Base-by-base conservation (phyloP, 768 basidiomycete genomes). In the Macrolepiota dolichaula region DNA sequence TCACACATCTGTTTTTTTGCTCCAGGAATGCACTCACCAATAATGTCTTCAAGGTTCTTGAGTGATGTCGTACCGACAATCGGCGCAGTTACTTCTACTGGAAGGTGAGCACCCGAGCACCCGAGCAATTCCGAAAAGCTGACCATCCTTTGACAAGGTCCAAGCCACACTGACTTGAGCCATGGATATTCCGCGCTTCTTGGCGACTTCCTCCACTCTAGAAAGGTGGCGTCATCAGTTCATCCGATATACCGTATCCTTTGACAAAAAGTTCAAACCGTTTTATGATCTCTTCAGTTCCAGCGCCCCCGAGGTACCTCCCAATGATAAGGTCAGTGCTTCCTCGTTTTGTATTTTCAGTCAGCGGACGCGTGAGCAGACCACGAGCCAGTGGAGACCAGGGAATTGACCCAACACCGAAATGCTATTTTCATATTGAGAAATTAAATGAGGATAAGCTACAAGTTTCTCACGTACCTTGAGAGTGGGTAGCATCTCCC, bases 311-410 rank as follows among this genome's bases (percentile, higher is more conserved):
- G 24, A 58, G 61, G 47, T 74, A 75, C 0, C 61, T 66, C 7
- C 63, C 59, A 35, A 72, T 59, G n/a, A 68, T 50, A 78, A 71
- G 44, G 65, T 84, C 81, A 1, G 70, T 72, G 27, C 67, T 66
- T 15, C 73, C 73, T 11, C 82, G 76, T 24, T 67, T 72, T 0
- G 81, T 82, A 54, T 77, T 72, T 51, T 73, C 67, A 6, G 63
- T 62, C 17, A 75, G 51, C 10, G 79, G 79, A 32, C 80, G 76
- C 11, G 80, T 76, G 25, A 84, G 70, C 4, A 80, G 67, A 0
- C 84, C 84, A n/a, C 81, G 75, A 10, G 75, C 83, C 17, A 86
- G 76, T 0, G 85, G 83, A 10, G 81, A 83, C 85, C 85, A 87
- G 0, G 84, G 83, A 52, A 86, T 85, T 19, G 77, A 70, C 0